Evolutionary conservation across 805 yeast genomes (phyloP), one percentile per base, ranked within the genome.

Genomic region (Monosporozyma solicola): DNA sequence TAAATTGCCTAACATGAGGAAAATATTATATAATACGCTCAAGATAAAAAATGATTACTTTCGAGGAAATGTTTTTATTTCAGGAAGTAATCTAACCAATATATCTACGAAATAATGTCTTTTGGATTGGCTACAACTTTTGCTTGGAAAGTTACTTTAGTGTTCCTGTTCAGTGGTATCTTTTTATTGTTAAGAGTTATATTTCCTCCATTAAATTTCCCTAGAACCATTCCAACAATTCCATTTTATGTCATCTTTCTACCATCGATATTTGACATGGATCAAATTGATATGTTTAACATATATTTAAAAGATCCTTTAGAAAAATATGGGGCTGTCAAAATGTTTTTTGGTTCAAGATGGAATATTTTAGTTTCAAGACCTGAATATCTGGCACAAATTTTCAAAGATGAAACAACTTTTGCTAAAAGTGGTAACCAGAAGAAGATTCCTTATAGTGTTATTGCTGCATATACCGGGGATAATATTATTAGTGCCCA

Each of bases 381-480:
- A 49, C 84, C 84, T 2, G 73, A 74, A 33, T 72, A 64, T 51
- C 63, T 81, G 55, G 62, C 65, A 5, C 76, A 76, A 51, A 61
- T 80, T 7, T 72, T 80, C 55, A 75, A 71, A 57, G 72, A 79
- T 51, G 83, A 80, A 53, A 69, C 73, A 20, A 63, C 72, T 1
- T 81, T 73, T 64, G 80, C 79, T 3, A 81, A 81, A 56, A 78
- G 83, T 59, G 85, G 85, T 0, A 81, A 81, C 53, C 82, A 79
- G 22, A 72, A 74, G 53, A 81, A 81, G 60, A 79, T 80, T 20
- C 84, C 84, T 0, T 70, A 77, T 53, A 73, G 83, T 6, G 78
- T 80, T 7, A 59, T 80, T 31, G 74, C 83, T 1, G 69, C 72
- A 3, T 81, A 80, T 55, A 78, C 84, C 1, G 85, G 85, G 0